Percentiles rank a stretch among this genome's conserved stretches.
Evolutionary conservation across 495 filamentous ascomycete genomes (phyloP).

Genomic region (Bryoglossum gracile): DNA sequence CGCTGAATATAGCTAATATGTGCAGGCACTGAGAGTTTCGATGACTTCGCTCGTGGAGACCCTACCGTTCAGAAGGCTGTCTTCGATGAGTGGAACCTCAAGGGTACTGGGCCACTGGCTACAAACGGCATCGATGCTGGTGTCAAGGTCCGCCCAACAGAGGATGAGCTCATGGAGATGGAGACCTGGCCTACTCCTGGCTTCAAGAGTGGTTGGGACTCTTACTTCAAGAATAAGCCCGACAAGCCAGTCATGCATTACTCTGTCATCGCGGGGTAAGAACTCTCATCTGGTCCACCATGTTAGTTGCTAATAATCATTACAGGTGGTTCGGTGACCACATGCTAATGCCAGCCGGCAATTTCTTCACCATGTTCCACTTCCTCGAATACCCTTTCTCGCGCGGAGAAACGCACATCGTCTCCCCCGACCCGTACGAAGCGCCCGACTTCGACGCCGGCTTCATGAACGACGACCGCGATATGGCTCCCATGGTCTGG

Average conservation of each 20-base stretch:
- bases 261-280: conserved; percentile 54
- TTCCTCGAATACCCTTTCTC: conserved; percentile 81
- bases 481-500: conserved; percentile 82
- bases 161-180: conserved; percentile 61
- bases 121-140: conserved; percentile 83
- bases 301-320: conserved; percentile 4
- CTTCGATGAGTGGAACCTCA: conserved; percentile 69
- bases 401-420: conserved; percentile 66
- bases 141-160: conserved; percentile 69
- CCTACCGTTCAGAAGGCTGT: conserved; percentile 61
- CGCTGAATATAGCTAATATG: not conserved
- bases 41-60: conserved; percentile 72
- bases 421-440: conserved; percentile 63
- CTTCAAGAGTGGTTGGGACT: conserved; percentile 65
- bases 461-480: conserved; percentile 79
- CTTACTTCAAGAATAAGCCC: conserved; percentile 77
- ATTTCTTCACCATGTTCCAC: conserved; percentile 86
- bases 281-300: not conserved
- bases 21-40: conserved; percentile 60
- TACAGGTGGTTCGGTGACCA: conserved; percentile 55
- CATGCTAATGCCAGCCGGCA: conserved; percentile 60
- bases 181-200: conserved; percentile 58
- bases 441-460: conserved; percentile 73
- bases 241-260: conserved; percentile 88
- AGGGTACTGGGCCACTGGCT: conserved; percentile 71